Evolutionary conservation across 148 eudicot genomes (phyloP).

Genomic region (Rhododendron ovatum): DNA sequence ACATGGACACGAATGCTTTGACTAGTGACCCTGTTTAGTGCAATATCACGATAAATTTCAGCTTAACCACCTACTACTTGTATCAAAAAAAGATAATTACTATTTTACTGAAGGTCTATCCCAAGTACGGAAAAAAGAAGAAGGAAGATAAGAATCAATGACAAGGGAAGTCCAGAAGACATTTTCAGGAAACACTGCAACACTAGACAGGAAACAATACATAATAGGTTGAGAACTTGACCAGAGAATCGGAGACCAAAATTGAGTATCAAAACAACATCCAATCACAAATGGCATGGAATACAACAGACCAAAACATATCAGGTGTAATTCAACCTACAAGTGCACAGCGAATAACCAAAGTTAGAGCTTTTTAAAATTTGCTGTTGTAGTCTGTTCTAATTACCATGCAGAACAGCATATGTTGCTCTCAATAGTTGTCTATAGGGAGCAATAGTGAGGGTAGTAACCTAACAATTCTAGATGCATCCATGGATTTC

Average conservation of each 20-base stretch:
- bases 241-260: neutral
- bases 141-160: neutral
- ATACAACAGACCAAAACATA: neutral
- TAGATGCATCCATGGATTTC: neutral
- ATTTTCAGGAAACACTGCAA: neutral
- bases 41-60: neutral
- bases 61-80: neutral
- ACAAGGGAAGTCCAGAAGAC: neutral
- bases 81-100: neutral
- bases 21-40: neutral
- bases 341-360: neutral
- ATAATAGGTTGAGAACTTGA: neutral
- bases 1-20: neutral
- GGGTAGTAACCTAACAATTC: neutral
- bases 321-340: neutral
- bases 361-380: conserved; percentile 3
- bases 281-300: neutral
- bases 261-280: neutral
- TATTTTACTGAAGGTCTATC: neutral
- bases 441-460: neutral
- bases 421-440: neutral
- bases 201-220: neutral
- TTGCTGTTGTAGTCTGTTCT: neutral
- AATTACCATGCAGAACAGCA: neutral
- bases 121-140: neutral